A percentile compares a stretch with the other conserved stretches of the same genome.
Conservation (phyloP, 192 early-diverging fungal genomes). For the Chytriomyces sp. region DNA sequence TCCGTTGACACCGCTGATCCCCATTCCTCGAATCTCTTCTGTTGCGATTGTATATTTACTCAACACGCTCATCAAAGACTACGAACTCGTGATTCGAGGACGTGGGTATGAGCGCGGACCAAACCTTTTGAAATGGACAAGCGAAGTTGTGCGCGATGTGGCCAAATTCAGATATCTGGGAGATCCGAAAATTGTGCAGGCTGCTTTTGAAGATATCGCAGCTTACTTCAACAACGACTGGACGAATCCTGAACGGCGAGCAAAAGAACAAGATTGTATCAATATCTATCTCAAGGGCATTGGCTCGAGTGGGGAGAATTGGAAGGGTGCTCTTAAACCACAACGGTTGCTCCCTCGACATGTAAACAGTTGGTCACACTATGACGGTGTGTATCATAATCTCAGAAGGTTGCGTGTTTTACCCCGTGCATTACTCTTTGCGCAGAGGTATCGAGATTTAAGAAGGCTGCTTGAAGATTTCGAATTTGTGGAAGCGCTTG, state of each 20-base stretch:
- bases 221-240: conserved; percentile 32
- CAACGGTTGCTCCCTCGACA: conserved; percentile 20
- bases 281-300: conserved; percentile 28
- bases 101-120: conserved; percentile 27
- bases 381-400: conserved; percentile 24
- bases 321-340: conserved; percentile 34
- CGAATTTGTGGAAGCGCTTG: conserved; percentile 34
- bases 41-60: conserved; percentile 27
- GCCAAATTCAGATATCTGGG: conserved; percentile 22
- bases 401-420: conserved; percentile 27
- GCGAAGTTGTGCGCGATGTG: conserved; percentile 14
- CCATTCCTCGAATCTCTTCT: conserved; percentile 34
- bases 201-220: conserved; percentile 27
- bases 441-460: conserved; percentile 30
- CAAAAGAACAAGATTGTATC: neutral
- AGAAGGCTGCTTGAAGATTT: conserved; percentile 34
- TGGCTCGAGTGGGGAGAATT: conserved; percentile 25
- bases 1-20: conserved; percentile 15
- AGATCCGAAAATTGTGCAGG: conserved; percentile 23
- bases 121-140: conserved; percentile 23
- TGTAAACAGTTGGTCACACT: conserved; percentile 1
- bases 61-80: conserved; percentile 19
- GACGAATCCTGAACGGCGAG: conserved; percentile 9
- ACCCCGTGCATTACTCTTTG: conserved; percentile 15
- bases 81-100: conserved; percentile 4